These are phyloP conservation scores for Ceratopteris richardii DNA, from an alignment of 75 land plant species.

Conservation along the genomic window DNA sequence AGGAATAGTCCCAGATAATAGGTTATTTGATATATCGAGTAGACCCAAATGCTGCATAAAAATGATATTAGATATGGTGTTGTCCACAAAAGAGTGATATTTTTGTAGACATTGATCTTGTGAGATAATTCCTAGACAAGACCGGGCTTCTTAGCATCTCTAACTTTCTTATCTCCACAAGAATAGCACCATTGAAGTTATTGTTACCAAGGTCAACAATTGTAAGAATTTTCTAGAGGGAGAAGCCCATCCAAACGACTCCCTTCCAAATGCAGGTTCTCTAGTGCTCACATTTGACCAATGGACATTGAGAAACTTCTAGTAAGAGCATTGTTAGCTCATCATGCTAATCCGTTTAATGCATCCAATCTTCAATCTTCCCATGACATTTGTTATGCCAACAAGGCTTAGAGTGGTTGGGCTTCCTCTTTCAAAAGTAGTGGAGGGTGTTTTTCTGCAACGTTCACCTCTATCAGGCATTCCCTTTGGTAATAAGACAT, in stretches of 20 bases:
- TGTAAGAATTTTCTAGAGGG: conserved; percentile 16
- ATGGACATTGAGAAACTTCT: conserved; percentile 15
- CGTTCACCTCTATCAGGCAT: too few species aligned
- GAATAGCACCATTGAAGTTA: conserved; percentile 17
- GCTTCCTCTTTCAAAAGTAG: too few species aligned
- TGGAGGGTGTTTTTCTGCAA: too few species aligned
- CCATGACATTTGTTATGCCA: too few species aligned
- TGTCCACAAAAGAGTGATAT: conserved; percentile 20
- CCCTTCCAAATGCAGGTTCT: conserved; percentile 8
- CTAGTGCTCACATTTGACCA: not conserved
- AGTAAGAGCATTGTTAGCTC: conserved; percentile 3
- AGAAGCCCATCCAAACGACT: conserved; percentile 10
- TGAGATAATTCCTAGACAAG: conserved; percentile 35
- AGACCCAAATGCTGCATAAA: conserved; percentile 11
- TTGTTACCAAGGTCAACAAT: conserved; percentile 8
- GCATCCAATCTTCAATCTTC: too few species aligned
- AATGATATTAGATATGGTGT: conserved; percentile 6
- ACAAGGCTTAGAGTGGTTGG: too few species aligned
- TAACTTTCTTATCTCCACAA: conserved; percentile 14
- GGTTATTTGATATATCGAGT: conserved; percentile 45
- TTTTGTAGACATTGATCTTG: conserved; percentile 30
- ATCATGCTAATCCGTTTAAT: too few species aligned
- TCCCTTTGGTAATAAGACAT: too few species aligned
- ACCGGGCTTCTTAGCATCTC: conserved; percentile 14
- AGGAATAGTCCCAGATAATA: conserved; percentile 56